phyloP scores from a whole-genome alignment of 148 eudicot species.

The Diospyros kaki region DNA sequence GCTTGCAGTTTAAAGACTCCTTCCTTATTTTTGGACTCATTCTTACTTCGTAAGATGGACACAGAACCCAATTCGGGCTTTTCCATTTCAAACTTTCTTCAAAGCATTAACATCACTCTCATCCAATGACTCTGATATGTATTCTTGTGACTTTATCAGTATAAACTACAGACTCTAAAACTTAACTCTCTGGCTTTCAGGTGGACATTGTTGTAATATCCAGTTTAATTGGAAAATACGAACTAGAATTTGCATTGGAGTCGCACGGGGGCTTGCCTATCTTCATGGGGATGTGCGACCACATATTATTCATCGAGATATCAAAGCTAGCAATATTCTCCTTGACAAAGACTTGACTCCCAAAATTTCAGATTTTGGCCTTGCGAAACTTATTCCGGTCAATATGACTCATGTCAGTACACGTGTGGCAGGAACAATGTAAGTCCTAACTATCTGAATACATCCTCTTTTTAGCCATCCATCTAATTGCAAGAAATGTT shows the following conservation, averaged over 20 bases:
- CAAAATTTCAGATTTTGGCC: constrained; percentile 86
- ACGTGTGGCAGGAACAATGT: constrained; percentile 86
- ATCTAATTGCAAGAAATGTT: no score
- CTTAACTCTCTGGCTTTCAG: constrained; percentile 22
- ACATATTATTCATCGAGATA: constrained; percentile 80
- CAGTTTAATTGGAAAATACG: constrained; percentile 61
- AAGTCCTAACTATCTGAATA: constrained; percentile 24
- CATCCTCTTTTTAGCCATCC: no score
- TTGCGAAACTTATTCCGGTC: constrained; percentile 77
- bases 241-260: constrained; percentile 55
- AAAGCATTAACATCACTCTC: no score
- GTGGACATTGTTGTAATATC: constrained; percentile 29
- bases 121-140: no score
- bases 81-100: no score
- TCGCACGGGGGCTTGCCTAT: constrained; percentile 74
- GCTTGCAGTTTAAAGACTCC: no score
- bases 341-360: constrained; percentile 72
- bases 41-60: no score
- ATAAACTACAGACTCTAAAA: no score
- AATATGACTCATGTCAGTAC: constrained; percentile 78
- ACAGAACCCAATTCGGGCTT: no score
- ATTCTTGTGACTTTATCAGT: no score
- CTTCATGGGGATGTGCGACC: constrained; percentile 81
- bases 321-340: constrained; percentile 87
- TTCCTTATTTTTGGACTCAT: no score